Evolutionary conservation across 1,284 basidiomycete genomes (phyloP), one percentile per base, ranked within the genome.

Genomic region (Marasmius fiardii): DNA sequence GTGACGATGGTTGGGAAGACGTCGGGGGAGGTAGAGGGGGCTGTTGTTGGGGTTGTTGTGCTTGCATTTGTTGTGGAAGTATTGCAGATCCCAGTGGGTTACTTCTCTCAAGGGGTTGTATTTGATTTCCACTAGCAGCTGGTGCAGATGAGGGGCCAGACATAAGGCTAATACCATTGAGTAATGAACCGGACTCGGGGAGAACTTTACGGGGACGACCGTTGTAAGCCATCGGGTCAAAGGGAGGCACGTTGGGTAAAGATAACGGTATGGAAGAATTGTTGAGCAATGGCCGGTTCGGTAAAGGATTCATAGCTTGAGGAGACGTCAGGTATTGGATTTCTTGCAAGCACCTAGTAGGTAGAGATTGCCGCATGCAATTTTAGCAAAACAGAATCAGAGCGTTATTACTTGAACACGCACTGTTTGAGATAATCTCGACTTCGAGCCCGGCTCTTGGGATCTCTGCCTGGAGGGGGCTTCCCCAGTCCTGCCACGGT

Each of bases 401-500:
- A 57, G 52, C 16, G 20, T 7, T 53, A 39, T 47, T 53, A 24
- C 41, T 6, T 45, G 39, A 39, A 8, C 20, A 81, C 89, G 64
- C 65, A 94, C 85, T 99, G 96, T 73, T 99, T 98, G 63, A 99
- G 82, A 71, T 98, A 99, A 60, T 99, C 97, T 56, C 95, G 81
- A 76, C 93, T 96, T 60, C 93, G 83, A 43, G 95, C 94, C 63
- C 96, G 85, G 63, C 92, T 92, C 72, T 97, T 96, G 20, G 94
- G 93, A 72, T 99, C 95, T 60, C 90, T 87, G 54, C 83, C 90
- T 31, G 81, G 83, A 50, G 83, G 86, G 51, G 82, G 85, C 72
- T 88, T 94, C 58, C 88, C 86, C 65, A 82, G 68, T 48, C 73
- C 76, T 60, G 79, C 76, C 14, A 73, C 64, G 12, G 77, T 65